Evolutionary conservation across 2,329 filamentous ascomycete genomes (phyloP), one percentile per base, ranked within the genome.

Genomic region (Xylaria hypoxylon): DNA sequence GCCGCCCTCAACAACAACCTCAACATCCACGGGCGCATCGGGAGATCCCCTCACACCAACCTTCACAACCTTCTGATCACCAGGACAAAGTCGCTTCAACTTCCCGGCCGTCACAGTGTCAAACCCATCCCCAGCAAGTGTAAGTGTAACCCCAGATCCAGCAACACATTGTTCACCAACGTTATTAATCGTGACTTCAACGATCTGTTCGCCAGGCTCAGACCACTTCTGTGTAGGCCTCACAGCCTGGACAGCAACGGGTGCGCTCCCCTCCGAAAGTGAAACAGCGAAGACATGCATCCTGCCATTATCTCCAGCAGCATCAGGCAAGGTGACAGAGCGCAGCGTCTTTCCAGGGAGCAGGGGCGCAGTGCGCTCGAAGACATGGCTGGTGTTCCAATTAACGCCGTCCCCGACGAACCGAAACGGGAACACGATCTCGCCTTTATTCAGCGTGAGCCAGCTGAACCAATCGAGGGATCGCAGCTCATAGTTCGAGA

Each of bases 201-300:
- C 77, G 24, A 80, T 73, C 68, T 84, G 82, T 10, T 74, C 73
- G 1, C 70, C 75, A 2, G 77, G 78, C 0, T 68, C 76, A 8
- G 77, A 70, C 76, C 79, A 79, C 62, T 82, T 83, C 64, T 83
- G 81, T 33, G 81, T 83, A 19, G 82, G 79, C 1, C 81, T 74
- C 17, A 82, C 74, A 44, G 75, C 74, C 67, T 83, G 81, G 3
- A 83, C 75, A 22, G 74, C 72, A 0, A 80, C 60, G 2, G 62
- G 11, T 7, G 6, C n/a, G 1, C 13, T 17, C 19, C n/a, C 53
- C n/a, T 26, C 70, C 40, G 75, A 77, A 38, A 84, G 59, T 0
- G 81, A 80, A 31, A 82, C 68, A 0, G 82, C 77, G 61, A 84
- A 84, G 13, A 83, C 62, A 52, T 84, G 82, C 50, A 83, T 73